Evolutionary conservation across 129 eudicot species (phyloP).

Genomic region (Lactuca sativa): DNA sequence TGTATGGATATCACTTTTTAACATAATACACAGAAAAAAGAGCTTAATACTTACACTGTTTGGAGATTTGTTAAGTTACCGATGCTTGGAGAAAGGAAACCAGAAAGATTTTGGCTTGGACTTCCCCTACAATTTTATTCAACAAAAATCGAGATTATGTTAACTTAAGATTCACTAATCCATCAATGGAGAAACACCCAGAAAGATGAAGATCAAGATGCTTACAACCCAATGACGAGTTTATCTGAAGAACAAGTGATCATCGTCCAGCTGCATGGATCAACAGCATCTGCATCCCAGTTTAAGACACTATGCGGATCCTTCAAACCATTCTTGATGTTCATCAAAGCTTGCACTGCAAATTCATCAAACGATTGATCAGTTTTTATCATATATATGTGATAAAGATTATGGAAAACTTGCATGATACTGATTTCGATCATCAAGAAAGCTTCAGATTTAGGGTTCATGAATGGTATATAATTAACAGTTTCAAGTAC

Average conservation of each 20-base stretch:
- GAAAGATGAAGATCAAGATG: not conserved
- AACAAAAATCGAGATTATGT: not conserved
- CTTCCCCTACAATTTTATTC: slow-evolving; percentile 58
- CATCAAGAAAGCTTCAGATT: not conserved
- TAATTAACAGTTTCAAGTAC: slow-evolving; percentile 21
- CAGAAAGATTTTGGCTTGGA: slow-evolving; percentile 93
- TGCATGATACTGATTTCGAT: too few relatives aligned
- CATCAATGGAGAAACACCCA: not conserved
- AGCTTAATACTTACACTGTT: slow-evolving; percentile 58
- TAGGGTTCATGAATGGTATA: too few relatives aligned
- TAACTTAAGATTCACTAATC: not conserved
- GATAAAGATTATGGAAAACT: not conserved
- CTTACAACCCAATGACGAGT: slow-evolving; percentile 73
- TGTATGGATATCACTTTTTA: too few relatives aligned
- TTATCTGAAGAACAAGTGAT: slow-evolving; percentile 62
- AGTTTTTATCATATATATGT: not conserved
- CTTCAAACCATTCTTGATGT: slow-evolving; percentile 50
- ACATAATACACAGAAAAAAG: too few relatives aligned
- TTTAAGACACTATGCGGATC: slow-evolving; percentile 72
- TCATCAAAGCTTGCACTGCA: slow-evolving; percentile 90
- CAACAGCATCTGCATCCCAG: slow-evolving; percentile 74
- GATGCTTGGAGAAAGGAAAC: slow-evolving; percentile 72
- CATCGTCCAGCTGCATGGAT: slow-evolving; percentile 89
- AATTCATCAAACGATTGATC: not conserved
- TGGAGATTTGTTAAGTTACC: slow-evolving; percentile 87